Evolutionary conservation across 768 basidiomycete genomes (phyloP), one percentile per base, ranked within the genome.

Genomic region (Psilocybe tampanensis): DNA sequence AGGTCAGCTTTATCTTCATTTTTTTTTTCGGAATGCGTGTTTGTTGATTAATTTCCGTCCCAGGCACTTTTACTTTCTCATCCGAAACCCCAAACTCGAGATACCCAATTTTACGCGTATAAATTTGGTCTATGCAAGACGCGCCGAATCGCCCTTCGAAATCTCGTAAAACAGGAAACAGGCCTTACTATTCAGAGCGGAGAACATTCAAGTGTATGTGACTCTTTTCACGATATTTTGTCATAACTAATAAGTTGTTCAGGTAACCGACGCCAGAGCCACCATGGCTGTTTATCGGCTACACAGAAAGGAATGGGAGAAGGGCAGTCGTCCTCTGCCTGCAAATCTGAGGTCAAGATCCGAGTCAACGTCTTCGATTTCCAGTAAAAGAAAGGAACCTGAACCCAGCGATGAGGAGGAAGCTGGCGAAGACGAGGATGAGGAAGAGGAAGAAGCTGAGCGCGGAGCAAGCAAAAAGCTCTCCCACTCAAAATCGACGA

Each of bases 201-300:
- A 8, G 93, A 97, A 64, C 96, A 98, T 70, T 91, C 83, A 32
- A 95, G 93, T 72, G 95, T 95, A 68, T 53, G 90, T 77, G 8
- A 9, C 52, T 54, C 24, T 17, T 44, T 21, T 18, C n/a, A 36
- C 42, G 17, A 18, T 17, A 17, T 33, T 39, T 22, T 44, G 12
- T 58, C 43, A 36, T 26, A 32, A 36, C 1, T 42, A 41, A 22
- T 59, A 21, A 47, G 42, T 22, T 51, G 23, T 36, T 22, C 56
- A 97, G 95, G 87, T 98, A 4, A 91, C 85, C 17, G 95, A 98
- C 68, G 94, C 95, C 0, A 82, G 95, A 50, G 96, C 95, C 0
- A 92, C 95, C 0, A 97, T 99, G 94, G 95, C 94, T 0, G 76
- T 98, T 36, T 98, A 90, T 70, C 82, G 94, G 7, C 67, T 95